Conservation (phyloP, 371 early-diverging fungal genomes). For the Rhizopus stolonifer region DNA sequence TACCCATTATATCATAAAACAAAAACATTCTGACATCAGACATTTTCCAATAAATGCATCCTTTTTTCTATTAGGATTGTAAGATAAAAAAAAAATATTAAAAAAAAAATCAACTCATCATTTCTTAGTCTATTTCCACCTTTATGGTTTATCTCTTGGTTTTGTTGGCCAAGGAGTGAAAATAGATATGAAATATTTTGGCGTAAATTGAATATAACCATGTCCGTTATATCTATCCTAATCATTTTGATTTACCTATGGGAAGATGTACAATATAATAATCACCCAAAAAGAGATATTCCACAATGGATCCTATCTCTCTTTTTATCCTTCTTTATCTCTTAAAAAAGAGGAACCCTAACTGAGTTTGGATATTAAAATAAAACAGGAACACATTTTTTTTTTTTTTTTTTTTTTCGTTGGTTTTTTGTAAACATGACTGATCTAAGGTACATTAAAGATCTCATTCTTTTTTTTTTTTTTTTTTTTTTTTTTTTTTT, state of each 20-base stretch:
- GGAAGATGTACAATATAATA: neutral
- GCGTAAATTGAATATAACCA: slow-evolving; percentile 14
- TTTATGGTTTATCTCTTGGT: slow-evolving; percentile 20
- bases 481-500: neutral
- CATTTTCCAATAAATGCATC: slow-evolving; percentile 14
- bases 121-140: slow-evolving; percentile 17
- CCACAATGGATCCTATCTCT: neutral
- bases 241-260: neutral
- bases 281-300: neutral
- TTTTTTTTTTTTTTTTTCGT: neutral
- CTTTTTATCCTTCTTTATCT: neutral
- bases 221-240: neutral
- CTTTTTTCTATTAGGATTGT: slow-evolving; percentile 24
- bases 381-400: neutral
- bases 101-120: neutral
- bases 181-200: slow-evolving; percentile 21
- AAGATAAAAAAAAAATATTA: slow-evolving; percentile 1
- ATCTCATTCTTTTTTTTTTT: neutral
- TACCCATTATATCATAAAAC: neutral
- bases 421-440: no score
- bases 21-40: neutral
- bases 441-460: no score
- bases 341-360: neutral
- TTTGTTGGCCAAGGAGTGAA: slow-evolving; percentile 10
- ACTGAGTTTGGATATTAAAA: no score